A percentile compares a stretch with the other conserved stretches of the same genome.
phyloP scores from a whole-genome alignment of 2,329 filamentous ascomycete species.

The Penicillium sp. region DNA sequence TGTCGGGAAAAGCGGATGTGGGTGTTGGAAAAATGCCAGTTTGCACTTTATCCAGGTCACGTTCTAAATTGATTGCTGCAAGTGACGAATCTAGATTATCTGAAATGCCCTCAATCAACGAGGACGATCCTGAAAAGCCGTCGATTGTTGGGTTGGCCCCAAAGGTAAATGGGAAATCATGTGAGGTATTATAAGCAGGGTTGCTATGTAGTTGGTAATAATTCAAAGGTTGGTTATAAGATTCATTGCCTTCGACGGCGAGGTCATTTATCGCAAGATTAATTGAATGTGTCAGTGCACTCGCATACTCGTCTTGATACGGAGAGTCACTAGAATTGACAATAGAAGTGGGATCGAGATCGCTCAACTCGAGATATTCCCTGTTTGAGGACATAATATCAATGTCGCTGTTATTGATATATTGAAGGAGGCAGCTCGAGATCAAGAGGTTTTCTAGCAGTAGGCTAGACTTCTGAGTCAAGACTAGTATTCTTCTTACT shows the following conservation, averaged over 20 bases:
- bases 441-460: too few relatives aligned
- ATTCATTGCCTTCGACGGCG: neutral
- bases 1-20: neutral
- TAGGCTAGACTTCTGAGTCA: too few relatives aligned
- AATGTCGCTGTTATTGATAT: too few relatives aligned
- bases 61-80: neutral
- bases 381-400: too few relatives aligned
- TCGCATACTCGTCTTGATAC: too few relatives aligned
- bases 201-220: neutral
- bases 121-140: neutral
- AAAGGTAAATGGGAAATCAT: neutral
- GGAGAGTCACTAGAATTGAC: too few relatives aligned
- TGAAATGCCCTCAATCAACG: neutral
- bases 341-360: too few relatives aligned
- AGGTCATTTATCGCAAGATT: neutral
- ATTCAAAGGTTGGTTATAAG: neutral
- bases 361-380: too few relatives aligned
- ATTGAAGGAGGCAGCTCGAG: too few relatives aligned
- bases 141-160: neutral
- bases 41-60: neutral
- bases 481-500: too few relatives aligned
- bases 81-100: neutral
- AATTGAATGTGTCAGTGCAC: neutral
- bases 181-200: neutral
- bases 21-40: neutral